Evolutionary conservation across 495 filamentous ascomycete species (phyloP).

Genomic region (Aspergillus bridgeri): DNA sequence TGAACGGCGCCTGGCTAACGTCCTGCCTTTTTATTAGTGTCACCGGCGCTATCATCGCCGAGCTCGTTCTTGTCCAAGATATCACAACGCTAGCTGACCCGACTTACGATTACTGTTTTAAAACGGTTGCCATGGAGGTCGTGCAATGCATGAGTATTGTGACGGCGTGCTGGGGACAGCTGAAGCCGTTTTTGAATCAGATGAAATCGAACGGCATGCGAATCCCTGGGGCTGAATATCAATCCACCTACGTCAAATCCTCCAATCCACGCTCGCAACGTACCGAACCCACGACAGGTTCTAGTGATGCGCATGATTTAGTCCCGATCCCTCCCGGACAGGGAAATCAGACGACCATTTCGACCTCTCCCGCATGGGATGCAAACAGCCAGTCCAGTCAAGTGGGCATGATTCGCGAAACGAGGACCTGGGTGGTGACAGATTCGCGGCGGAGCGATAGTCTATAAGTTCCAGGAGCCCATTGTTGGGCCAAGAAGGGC

Average conservation of each 20-base stretch:
- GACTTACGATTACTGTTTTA: conserved; percentile 16
- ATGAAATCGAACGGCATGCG: conserved; percentile 26
- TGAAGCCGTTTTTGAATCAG: conserved; percentile 29
- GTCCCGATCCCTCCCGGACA: conserved; percentile 5
- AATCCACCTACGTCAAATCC: conserved; percentile 1
- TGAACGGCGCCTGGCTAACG: not conserved
- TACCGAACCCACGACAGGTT: not conserved
- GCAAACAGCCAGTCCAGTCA: conserved; percentile 11
- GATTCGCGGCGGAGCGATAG: not conserved
- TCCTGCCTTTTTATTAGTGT: conserved; percentile 12
- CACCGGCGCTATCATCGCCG: conserved; percentile 15
- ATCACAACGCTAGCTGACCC: conserved; percentile 12
- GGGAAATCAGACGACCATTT: conserved; percentile 10
- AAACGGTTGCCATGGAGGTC: conserved; percentile 18
- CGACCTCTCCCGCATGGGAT: conserved; percentile 9
- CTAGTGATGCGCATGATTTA: not conserved
- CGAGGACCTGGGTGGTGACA: conserved; percentile 6
- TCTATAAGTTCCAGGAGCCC: not conserved
- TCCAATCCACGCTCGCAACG: not conserved
- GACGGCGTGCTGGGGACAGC: conserved; percentile 28
- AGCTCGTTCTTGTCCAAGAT: conserved; percentile 16
- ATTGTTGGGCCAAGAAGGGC: not conserved
- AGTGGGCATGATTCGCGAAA: conserved; percentile 13
- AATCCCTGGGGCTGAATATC: conserved; percentile 21
- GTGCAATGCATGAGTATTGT: conserved; percentile 25